Base-by-base conservation (phyloP, 1,139 yeast species). In the Candida frijolesensis region DNA sequence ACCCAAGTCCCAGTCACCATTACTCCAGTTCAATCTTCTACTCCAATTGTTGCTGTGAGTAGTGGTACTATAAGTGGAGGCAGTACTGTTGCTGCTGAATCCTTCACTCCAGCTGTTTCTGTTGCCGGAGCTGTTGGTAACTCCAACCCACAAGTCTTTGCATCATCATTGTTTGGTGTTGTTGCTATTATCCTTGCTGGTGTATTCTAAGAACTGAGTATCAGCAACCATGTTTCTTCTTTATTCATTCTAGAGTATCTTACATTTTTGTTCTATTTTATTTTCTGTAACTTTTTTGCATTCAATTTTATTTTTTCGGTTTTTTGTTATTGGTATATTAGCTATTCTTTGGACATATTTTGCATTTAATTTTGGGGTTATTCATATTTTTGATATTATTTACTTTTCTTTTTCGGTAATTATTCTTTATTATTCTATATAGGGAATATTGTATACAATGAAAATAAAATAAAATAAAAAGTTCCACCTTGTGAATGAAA, bases 91-190 rank as follows among this genome's bases (percentile, higher is more conserved):
- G 47, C 52, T n/a, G 47, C 48, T 8, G 44, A 40, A 18, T 41
- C 46, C 18, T 22, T 22, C 18, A 22, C 44, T 32, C 51, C 53
- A 12, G 49, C 12, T n/a, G 39, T 46, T 27, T 39, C 42, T 19
- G 43, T 58, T 40, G 64, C 59, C 38, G 67, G 63, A 46, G 53
- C 59, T 16, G 60, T 60, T 38, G 65, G 64, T 4, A 25, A 8
- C 10, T 25, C 8, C 27, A 14, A 12, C 32, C 63, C 61, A 34
- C 60, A 61, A 45, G 57, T 57, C 48, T 37, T 42, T 18, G 42
- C 43, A 15, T 33, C 53, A 12, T 22, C 42, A 9, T 38, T 46
- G n/a, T 45, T 41, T 14, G 51, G 52, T 30, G 35, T 49, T 22
- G 15, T 52, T 38, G 45, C 44, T 22, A 18, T 45, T 30, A 27